Evolutionary conservation across 176 grass and related monocot species (phyloP), one percentile per base, ranked within the genome.

Genomic region (Stipa capillata): DNA sequence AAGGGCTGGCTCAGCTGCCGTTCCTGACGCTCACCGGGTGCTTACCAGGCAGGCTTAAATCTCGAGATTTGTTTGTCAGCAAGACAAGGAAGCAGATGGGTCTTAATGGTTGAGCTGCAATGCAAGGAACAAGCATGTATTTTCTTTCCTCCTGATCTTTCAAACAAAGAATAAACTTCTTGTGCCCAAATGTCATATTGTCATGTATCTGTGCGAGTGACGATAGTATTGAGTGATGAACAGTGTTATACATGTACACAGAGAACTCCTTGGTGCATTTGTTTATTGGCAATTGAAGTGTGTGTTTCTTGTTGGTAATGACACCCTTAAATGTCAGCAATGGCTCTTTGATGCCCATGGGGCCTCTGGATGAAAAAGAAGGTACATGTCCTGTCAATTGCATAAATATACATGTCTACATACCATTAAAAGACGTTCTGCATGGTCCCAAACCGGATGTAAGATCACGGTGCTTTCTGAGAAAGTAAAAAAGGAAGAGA

Each of bases 61-160:
- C 91, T 12, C 9, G n/a, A 50, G 87, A 87, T 50, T 57, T 93
- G 43, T 89, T 90, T 40, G 34, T 90, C 6, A 0, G 84, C 23
- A 87, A 69, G 71, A 84, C 86, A 3, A 93, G 91, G 84, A 87
- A 93, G 74, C 9, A 80, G 56, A 85, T 93, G 80, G 87, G 91
- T 24, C 58, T 90, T 0, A 53, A 41, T 73, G 54, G 76, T 48
- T 87, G 66, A 84, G 63, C 14, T 44, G 36, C 5, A 6, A 50
- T 28, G 5, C 23, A 3, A 21, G 21, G 70, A 50, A n/a, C n/a
- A 65, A 59, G 48, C 47, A 59, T 75, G 39, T 5, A 24, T 40
- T 17, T 69, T 35, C 31, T 43, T 12, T 12, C 16, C 18, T 6
- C 43, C 34, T 44, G 49, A 2, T 65, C 64, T 79, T n/a, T 37